A percentile compares a stretch with the other conserved stretches of the same genome.
Evolutionary conservation across 306 rosid genomes (phyloP).

Genomic region (Rosa multiflora): DNA sequence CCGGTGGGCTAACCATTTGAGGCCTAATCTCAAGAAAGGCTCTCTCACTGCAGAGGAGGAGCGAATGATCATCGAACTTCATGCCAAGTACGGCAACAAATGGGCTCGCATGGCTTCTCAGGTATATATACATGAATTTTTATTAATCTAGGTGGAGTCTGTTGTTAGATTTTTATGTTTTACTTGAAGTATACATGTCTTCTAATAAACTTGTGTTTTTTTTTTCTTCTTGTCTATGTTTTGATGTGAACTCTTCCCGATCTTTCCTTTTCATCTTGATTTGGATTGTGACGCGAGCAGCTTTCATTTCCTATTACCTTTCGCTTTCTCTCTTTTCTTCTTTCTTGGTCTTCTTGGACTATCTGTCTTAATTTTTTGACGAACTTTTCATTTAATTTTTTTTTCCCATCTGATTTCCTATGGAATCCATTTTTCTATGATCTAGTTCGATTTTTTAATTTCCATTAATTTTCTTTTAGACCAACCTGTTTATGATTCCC

Average conservation of each 20-base stretch:
- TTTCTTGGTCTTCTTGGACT: slow-evolving; percentile 18
- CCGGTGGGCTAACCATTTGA: slow-evolving; percentile 84
- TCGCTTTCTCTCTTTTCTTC: not conserved
- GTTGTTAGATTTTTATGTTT: not conserved
- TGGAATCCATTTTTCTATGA: not conserved
- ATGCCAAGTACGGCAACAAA: slow-evolving; percentile 78
- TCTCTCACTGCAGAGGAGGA: slow-evolving; percentile 63
- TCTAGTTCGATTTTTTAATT: not conserved
- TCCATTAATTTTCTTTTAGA: not conserved
- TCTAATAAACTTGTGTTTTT: not conserved
- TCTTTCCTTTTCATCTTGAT: not conserved
- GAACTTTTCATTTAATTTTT: not conserved
- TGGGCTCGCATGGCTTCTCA: slow-evolving; percentile 93
- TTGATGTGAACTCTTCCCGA: not conserved
- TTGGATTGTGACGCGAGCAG: slow-evolving; percentile 6
- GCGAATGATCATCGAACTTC: slow-evolving; percentile 58
- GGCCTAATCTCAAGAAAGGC: slow-evolving; percentile 81
- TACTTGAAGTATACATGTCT: not conserved
- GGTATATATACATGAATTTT: slow-evolving; percentile 30
- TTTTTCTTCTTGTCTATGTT: not conserved
- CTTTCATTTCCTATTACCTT: slow-evolving; percentile 7
- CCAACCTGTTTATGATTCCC: not conserved
- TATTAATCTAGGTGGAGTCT: not conserved
- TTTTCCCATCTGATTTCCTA: not conserved
- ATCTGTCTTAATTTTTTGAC: slow-evolving; percentile 17